Evolutionary conservation across 257 asterid species (phyloP).

Genomic region (Plantago ovata): DNA sequence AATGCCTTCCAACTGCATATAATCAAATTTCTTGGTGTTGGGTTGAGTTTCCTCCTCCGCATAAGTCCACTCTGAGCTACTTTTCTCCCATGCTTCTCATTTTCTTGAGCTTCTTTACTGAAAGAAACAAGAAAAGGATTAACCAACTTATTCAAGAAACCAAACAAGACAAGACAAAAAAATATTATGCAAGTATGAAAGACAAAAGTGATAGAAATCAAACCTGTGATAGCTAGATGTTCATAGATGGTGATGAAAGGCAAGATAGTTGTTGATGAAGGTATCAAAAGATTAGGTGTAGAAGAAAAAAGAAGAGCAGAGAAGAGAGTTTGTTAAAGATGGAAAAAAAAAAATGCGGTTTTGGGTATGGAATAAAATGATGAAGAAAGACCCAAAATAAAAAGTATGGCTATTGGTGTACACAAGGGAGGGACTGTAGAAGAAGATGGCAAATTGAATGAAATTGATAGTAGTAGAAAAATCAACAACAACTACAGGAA

Average conservation of each 20-base stretch:
- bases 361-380: conserved; percentile 13
- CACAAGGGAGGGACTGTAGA: conserved; percentile 7
- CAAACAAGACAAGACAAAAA: not conserved
- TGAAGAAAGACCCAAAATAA: no score
- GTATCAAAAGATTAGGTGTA: not conserved
- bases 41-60: conserved; percentile 16
- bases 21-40: conserved; percentile 16
- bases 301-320: not conserved
- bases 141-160: not conserved
- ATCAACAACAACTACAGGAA: not conserved
- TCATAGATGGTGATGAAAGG: conserved; percentile 4
- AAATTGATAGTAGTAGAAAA: not conserved
- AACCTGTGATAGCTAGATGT: conserved; percentile 1
- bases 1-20: conserved; percentile 35
- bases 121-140: not conserved
- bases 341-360: no score
- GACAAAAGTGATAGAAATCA: not conserved
- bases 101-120: not conserved
- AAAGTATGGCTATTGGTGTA: no score
- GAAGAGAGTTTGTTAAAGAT: conserved; percentile 9
- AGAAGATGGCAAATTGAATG: not conserved
- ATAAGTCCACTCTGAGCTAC: conserved; percentile 12
- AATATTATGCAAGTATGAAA: not conserved
- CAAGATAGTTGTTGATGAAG: not conserved
- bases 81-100: not conserved